Evolutionary conservation across 192 early-diverging fungal genomes (phyloP).

Genomic region (Coemansia sp.): DNA sequence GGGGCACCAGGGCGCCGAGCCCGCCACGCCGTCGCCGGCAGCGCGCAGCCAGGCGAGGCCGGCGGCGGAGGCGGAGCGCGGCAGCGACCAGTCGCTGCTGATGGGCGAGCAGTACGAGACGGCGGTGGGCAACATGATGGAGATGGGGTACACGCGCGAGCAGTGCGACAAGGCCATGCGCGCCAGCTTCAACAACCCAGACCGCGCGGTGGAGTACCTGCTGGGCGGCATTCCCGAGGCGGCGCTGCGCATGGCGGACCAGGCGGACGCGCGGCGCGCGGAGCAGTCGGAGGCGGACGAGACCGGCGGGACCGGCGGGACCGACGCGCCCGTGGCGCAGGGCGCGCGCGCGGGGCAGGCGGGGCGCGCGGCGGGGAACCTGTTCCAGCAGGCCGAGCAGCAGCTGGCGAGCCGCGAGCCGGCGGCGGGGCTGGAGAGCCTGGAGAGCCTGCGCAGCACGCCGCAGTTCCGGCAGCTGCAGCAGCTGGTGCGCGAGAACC

Average conservation of each 20-base stretch:
- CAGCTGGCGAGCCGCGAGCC: conserved; percentile 2
- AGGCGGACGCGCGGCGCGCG: conserved; percentile 22
- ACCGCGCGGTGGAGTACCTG: conserved; percentile 94
- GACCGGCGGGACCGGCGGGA: too few relatives aligned
- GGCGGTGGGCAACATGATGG: conserved; percentile 84
- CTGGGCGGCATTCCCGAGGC: conserved; percentile 62
- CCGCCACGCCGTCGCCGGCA: conserved; percentile 46
- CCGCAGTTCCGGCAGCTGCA: conserved; percentile 92
- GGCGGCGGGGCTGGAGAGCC: conserved; percentile 8
- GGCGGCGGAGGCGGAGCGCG: not conserved
- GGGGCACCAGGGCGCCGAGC: conserved; percentile 36
- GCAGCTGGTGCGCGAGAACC: conserved; percentile 79
- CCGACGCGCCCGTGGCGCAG: too few relatives aligned
- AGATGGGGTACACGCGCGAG: conserved; percentile 91
- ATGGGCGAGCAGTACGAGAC: conserved; percentile 72
- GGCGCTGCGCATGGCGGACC: conserved; percentile 36
- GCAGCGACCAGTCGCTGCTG: conserved; percentile 53
- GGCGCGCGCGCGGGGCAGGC: conserved; percentile 9
- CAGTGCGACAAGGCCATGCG: conserved; percentile 87
- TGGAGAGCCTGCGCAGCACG: conserved; percentile 61
- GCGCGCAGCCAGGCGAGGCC: conserved; percentile 16
- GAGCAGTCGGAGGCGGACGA: conserved; percentile 36
- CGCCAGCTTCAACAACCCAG: conserved; percentile 95
- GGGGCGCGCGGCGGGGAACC: conserved; percentile 34
- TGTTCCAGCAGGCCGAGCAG: conserved; percentile 61